Percentiles rank a stretch among this genome's conserved stretches.
Conservation (phyloP, 257 asterid species). For the Solanum acaule region DNA sequence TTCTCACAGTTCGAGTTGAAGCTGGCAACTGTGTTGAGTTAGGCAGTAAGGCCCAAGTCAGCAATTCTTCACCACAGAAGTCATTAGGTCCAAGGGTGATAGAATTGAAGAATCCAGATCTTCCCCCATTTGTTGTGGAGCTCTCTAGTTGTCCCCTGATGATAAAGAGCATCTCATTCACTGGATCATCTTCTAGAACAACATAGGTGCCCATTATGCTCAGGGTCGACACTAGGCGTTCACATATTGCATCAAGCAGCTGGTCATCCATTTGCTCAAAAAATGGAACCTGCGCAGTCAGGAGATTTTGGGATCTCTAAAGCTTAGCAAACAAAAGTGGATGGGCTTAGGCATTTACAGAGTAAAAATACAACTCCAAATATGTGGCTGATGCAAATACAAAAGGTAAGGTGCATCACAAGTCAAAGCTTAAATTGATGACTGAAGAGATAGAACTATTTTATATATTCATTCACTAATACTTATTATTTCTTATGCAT, state of each 20-base stretch:
- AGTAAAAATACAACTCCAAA: not conserved
- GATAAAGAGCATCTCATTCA: constrained; percentile 76
- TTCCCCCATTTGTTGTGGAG: constrained; percentile 86
- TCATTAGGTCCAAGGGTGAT: constrained; percentile 77
- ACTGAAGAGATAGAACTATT: not conserved
- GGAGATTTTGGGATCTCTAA: not conserved
- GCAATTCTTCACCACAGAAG: constrained; percentile 87
- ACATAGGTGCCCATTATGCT: constrained; percentile 64
- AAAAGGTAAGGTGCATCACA: not conserved
- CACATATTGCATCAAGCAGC: constrained; percentile 88
- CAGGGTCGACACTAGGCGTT: constrained; percentile 59
- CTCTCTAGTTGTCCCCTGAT: constrained; percentile 86
- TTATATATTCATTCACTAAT: not conserved
- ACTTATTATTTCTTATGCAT: not conserved
- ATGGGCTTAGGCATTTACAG: not conserved
- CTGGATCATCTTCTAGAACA: constrained; percentile 84
- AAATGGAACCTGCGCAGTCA: constrained; percentile 59
- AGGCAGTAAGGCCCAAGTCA: constrained; percentile 91
- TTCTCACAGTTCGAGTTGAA: constrained; percentile 67
- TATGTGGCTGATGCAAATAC: not conserved
- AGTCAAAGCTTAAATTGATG: not conserved
- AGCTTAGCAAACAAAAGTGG: not conserved
- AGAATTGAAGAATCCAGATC: constrained; percentile 80
- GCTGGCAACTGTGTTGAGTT: constrained; percentile 72
- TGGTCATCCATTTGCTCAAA: constrained; percentile 92